phyloP scores from a whole-genome alignment of 2,329 filamentous ascomycete genomes.

The Fusarium caatingaense region DNA sequence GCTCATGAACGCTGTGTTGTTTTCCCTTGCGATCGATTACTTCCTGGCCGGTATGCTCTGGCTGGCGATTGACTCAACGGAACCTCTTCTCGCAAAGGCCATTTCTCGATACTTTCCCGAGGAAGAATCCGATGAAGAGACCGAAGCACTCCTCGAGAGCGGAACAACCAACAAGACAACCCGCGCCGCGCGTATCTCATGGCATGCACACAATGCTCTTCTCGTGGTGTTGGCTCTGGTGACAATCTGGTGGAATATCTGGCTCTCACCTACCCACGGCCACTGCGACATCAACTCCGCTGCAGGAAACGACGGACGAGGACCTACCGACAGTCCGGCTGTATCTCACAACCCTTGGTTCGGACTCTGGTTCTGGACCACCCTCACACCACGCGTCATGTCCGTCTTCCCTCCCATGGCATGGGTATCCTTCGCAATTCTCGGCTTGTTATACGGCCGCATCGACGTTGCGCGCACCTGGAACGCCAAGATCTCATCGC shows the following conservation, averaged over 20 bases:
- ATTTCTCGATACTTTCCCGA: constrained; percentile 37
- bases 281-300: constrained; percentile 47
- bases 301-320: not conserved
- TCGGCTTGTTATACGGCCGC: constrained; percentile 58
- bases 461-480: constrained; percentile 51
- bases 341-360: constrained; percentile 44
- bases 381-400: constrained; percentile 46
- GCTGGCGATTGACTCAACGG: constrained; percentile 52
- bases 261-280: constrained; percentile 56
- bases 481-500: constrained; percentile 42
- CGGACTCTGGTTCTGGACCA: constrained; percentile 56
- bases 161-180: not conserved
- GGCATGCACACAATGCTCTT: constrained; percentile 55
- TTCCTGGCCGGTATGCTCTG: constrained; percentile 57
- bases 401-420: constrained; percentile 59
- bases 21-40: constrained; percentile 59
- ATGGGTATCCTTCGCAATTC: constrained; percentile 59
- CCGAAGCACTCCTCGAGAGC: constrained; percentile 47
- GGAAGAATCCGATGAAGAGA: constrained; percentile 42
- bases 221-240: constrained; percentile 51
- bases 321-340: constrained; percentile 7
- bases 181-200: constrained; percentile 47
- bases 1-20: constrained; percentile 58
- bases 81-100: constrained; percentile 47
- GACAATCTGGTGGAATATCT: constrained; percentile 60